Conservation (phyloP, 106 monocot genomes). For the Platanthera guangdongensis region DNA sequence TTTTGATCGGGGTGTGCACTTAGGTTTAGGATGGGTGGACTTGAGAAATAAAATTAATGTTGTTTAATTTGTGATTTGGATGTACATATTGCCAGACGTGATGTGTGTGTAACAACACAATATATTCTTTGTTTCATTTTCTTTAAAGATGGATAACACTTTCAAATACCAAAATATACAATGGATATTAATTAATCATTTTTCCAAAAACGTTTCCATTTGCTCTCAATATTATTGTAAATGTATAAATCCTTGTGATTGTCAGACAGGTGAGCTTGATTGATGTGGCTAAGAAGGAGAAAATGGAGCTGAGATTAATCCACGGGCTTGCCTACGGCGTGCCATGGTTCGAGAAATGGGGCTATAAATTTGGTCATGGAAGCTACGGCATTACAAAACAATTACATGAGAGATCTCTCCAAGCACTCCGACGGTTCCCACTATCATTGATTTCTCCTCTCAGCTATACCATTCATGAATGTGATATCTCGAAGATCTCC, state of each 20-base stretch:
- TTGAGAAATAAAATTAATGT: too few species aligned
- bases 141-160: too few species aligned
- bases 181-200: not conserved
- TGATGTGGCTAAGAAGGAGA: constrained; percentile 56
- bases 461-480: constrained; percentile 18
- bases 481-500: constrained; percentile 25
- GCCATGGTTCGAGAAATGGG: constrained; percentile 81
- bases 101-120: too few species aligned
- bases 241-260: not conserved
- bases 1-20: too few species aligned
- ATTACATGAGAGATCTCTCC: constrained; percentile 52
- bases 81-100: too few species aligned
- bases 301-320: constrained; percentile 73
- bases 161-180: not conserved
- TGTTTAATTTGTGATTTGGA: too few species aligned
- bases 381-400: constrained; percentile 55
- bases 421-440: constrained; percentile 43
- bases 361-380: constrained; percentile 57
- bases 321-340: constrained; percentile 66
- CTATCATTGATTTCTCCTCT: constrained; percentile 49
- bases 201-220: not conserved
- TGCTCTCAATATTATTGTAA: not conserved
- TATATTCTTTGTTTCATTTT: too few species aligned
- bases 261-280: constrained; percentile 63
- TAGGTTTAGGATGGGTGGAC: too few species aligned